phyloP scores from a whole-genome alignment of 75 land plant species.

The Selaginella tamariscina region DNA sequence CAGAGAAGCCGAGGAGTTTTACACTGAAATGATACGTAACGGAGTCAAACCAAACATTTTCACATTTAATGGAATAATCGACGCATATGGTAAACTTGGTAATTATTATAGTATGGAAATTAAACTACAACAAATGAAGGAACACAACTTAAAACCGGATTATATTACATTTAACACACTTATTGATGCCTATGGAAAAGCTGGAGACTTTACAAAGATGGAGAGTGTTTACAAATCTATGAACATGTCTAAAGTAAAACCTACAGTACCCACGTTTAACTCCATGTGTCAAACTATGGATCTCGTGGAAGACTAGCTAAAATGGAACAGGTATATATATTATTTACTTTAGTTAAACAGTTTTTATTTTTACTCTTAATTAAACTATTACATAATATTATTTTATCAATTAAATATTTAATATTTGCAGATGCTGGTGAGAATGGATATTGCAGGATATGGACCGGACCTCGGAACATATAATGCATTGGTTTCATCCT shows the following conservation, averaged over 20 bases:
- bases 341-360: too few relatives aligned
- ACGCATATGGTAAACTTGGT: slow-evolving; percentile 89
- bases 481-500: slow-evolving; percentile 55
- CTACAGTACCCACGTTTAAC: slow-evolving; percentile 63
- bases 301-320: slow-evolving; percentile 58
- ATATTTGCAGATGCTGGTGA: slow-evolving; percentile 22
- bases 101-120: slow-evolving; percentile 64
- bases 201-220: slow-evolving; percentile 70
- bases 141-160: slow-evolving; percentile 51
- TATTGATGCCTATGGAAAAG: slow-evolving; percentile 80
- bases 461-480: slow-evolving; percentile 55
- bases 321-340: too few relatives aligned
- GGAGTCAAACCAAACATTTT: slow-evolving; percentile 47
- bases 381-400: too few relatives aligned
- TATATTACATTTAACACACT: slow-evolving; percentile 67
- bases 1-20: slow-evolving; percentile 51
- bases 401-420: too few relatives aligned
- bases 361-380: too few relatives aligned
- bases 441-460: slow-evolving; percentile 45
- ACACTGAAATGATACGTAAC: slow-evolving; percentile 52
- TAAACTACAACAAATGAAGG: slow-evolving; percentile 49
- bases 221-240: slow-evolving; percentile 78
- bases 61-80: slow-evolving; percentile 88
- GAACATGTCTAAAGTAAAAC: slow-evolving; percentile 50
- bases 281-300: slow-evolving; percentile 83